Evolutionary conservation across 2,329 filamentous ascomycete genomes (phyloP).

Genomic region (Colletotrichum sp.): DNA sequence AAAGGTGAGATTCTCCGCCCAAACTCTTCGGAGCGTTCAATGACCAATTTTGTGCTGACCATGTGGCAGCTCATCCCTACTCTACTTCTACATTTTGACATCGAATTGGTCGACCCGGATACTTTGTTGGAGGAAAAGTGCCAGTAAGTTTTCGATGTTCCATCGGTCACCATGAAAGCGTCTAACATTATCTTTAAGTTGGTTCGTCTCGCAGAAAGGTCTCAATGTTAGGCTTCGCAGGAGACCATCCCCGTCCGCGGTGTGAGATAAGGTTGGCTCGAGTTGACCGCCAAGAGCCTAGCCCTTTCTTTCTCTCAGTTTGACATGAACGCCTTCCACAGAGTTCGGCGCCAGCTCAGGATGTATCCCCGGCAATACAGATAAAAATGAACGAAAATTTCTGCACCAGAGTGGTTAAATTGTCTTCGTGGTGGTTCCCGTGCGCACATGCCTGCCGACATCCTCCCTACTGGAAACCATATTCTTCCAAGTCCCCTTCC

Average conservation of each 20-base stretch:
- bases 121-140: neutral
- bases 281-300: neutral
- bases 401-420: neutral
- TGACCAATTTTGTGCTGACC: neutral
- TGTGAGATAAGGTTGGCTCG: neutral
- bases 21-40: accelerated
- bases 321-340: neutral
- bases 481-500: neutral
- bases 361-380: neutral
- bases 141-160: neutral
- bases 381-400: neutral
- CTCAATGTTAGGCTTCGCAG: neutral
- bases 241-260: neutral
- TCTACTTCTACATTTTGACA: neutral
- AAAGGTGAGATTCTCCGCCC: neutral
- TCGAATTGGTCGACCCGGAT: neutral
- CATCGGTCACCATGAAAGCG: neutral
- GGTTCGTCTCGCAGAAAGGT: slow-evolving; percentile 2
- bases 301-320: neutral
- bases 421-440: neutral
- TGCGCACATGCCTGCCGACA: neutral
- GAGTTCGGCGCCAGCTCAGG: neutral
- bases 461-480: neutral
- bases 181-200: neutral
- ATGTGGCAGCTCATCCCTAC: neutral